Conservation (phyloP, 306 rosid genomes). For the Gleditsia sinensis region DNA sequence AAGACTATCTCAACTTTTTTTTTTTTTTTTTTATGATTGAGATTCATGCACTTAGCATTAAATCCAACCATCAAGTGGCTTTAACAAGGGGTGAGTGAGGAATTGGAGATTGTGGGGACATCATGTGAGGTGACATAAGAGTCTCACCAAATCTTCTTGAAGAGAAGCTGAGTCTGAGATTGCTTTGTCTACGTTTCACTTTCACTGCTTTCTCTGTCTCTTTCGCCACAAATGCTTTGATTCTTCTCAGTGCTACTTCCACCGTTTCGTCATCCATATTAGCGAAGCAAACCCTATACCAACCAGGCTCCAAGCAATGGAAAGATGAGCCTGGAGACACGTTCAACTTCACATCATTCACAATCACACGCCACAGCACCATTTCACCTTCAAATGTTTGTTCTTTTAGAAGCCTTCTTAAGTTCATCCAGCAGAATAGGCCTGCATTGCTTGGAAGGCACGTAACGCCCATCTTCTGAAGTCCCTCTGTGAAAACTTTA, state of each 20-base stretch:
- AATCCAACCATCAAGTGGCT: conserved; percentile 35
- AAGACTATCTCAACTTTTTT: too few relatives aligned
- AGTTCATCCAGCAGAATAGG: conserved; percentile 80
- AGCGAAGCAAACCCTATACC: conserved; percentile 92
- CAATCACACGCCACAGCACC: conserved; percentile 65
- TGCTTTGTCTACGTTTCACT: conserved; percentile 37
- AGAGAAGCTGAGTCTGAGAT: conserved; percentile 63
- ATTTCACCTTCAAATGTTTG: conserved; percentile 66
- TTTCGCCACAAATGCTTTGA: conserved; percentile 54
- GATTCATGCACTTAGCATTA: too few relatives aligned
- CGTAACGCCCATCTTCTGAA: conserved; percentile 58
- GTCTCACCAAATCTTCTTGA: conserved; percentile 60
- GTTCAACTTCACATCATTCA: conserved; percentile 75
- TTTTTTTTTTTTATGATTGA: too few relatives aligned
- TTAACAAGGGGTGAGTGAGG: conserved; percentile 77
- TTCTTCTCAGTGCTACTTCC: conserved; percentile 60
- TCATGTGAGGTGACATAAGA: conserved; percentile 59
- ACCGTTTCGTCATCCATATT: conserved; percentile 80
- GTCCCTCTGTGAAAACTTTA: conserved; percentile 46
- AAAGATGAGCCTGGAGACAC: conserved; percentile 88
- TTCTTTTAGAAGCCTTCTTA: conserved; percentile 53
- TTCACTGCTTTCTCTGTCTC: conserved; percentile 24
- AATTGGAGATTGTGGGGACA: conserved; percentile 84
- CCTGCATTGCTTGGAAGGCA: conserved; percentile 82
- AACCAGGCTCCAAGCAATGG: conserved; percentile 73